These are phyloP conservation scores for Leucocoprinus sp. DNA, from an alignment of 768 basidiomycete species.

Conservation along the genomic window DNA sequence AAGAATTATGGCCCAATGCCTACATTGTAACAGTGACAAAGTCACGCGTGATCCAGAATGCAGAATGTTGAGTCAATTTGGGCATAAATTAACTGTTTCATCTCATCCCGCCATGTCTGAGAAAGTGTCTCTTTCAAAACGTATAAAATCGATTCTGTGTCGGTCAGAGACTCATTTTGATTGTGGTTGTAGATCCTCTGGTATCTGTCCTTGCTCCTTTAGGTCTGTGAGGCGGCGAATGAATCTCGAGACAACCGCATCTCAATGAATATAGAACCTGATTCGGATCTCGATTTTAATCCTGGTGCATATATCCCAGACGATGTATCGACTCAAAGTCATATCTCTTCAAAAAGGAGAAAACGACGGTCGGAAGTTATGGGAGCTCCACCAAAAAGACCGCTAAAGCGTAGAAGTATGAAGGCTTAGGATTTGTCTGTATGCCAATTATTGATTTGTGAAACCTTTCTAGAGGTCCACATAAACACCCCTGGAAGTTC, in stretches of 20 bases:
- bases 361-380: slow-evolving; percentile 8
- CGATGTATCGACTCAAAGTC: slow-evolving; percentile 22
- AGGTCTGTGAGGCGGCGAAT: slow-evolving; percentile 19
- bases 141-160: slow-evolving; percentile 13
- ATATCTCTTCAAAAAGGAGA: slow-evolving; percentile 8
- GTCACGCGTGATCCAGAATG: not conserved
- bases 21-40: too few species aligned
- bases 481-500: not conserved
- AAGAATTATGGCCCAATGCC: too few species aligned
- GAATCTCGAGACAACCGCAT: not conserved
- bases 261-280: slow-evolving; percentile 24
- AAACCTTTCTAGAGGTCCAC: not conserved
- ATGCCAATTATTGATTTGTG: not conserved
- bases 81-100: not conserved
- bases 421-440: not conserved
- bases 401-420: slow-evolving; percentile 10
- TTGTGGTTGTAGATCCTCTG: slow-evolving; percentile 22
- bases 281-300: slow-evolving; percentile 45
- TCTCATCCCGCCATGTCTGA: not conserved
- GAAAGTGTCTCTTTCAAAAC: slow-evolving; percentile 19
- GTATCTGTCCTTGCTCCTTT: slow-evolving; percentile 28
- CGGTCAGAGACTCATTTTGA: not conserved
- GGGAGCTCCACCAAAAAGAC: not conserved
- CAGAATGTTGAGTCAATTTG: not conserved
- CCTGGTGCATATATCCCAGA: slow-evolving; percentile 31